Percentiles rank a stretch among this genome's conserved stretches.
These are phyloP conservation scores for Coemansia sp. DNA, from an alignment of 192 early-diverging fungal species.

Conservation along the genomic window DNA sequence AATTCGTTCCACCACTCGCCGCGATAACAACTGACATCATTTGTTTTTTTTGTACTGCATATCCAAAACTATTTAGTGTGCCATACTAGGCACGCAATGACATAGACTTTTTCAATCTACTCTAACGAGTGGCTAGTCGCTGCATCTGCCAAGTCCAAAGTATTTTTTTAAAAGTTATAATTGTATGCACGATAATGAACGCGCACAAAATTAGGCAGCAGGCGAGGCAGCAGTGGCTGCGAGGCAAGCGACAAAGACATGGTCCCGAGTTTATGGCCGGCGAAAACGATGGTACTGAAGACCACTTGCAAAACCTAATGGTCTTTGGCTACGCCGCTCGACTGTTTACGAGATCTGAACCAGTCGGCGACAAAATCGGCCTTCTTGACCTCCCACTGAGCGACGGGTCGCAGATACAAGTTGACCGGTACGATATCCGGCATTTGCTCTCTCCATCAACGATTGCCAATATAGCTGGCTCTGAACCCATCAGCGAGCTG, in stretches of 20 bases:
- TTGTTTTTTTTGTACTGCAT: no score
- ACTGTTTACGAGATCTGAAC: background rate
- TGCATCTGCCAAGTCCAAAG: background rate
- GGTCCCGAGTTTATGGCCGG: slow-evolving; percentile 11
- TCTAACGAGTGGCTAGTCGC: no score
- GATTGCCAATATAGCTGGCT: background rate
- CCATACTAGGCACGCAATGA: no score
- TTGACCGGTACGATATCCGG: slow-evolving; percentile 48
- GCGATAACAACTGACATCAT: background rate
- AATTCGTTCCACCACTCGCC: background rate
- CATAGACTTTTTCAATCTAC: no score
- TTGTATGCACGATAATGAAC: slow-evolving; percentile 2
- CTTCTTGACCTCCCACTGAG: slow-evolving; percentile 18
- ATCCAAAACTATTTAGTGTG: no score
- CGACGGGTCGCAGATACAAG: background rate
- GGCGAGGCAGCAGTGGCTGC: slow-evolving; percentile 18
- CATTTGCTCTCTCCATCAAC: slow-evolving; percentile 18
- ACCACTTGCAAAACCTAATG: background rate
- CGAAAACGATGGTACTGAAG: slow-evolving; percentile 9
- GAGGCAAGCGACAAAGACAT: slow-evolving; percentile 12
- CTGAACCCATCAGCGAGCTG: background rate
- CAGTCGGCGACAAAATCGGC: background rate
- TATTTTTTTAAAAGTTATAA: background rate
- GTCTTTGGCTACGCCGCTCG: slow-evolving; percentile 39
- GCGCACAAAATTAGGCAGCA: slow-evolving; percentile 24